Evolutionary conservation across 345 rosid genomes (phyloP).

Genomic region (Kandelia obovata): DNA sequence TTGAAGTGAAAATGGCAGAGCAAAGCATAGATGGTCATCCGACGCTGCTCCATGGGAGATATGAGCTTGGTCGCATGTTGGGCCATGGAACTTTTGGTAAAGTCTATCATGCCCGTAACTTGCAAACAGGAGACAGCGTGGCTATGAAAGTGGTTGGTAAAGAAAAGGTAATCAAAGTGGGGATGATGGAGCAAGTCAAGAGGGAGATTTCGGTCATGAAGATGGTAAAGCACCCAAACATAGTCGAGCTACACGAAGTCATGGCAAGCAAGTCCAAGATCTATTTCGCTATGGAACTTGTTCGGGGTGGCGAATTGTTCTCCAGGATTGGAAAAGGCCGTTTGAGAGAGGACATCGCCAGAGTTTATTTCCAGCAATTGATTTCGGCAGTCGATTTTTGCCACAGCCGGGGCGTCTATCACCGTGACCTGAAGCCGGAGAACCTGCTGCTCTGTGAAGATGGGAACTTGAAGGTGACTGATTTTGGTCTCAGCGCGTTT

Average conservation of each 20-base stretch:
- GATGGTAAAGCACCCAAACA: conserved; percentile 80
- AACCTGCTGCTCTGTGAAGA: conserved; percentile 73
- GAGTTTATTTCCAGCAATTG: conserved; percentile 74
- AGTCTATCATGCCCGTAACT: conserved; percentile 68
- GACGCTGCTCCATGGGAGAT: conserved; percentile 62
- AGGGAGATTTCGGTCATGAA: conserved; percentile 93
- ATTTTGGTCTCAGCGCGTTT: conserved; percentile 83
- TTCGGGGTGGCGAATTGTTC: conserved; percentile 85
- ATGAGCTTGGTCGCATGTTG: conserved; percentile 77
- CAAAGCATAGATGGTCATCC: conserved; percentile 19
- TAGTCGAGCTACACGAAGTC: conserved; percentile 84
- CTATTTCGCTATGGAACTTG: conserved; percentile 93
- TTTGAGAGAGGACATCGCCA: conserved; percentile 63
- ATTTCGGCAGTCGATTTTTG: conserved; percentile 88
- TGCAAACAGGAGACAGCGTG: conserved; percentile 54
- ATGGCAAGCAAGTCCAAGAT: conserved; percentile 96
- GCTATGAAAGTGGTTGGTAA: conserved; percentile 57
- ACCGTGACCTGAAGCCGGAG: conserved; percentile 88
- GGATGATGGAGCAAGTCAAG: conserved; percentile 88
- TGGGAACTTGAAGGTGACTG: conserved; percentile 76
- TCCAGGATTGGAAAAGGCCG: conserved; percentile 61
- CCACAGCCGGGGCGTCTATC: conserved; percentile 89
- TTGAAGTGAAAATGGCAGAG: conserved; percentile 21
- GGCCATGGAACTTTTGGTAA: conserved; percentile 93
- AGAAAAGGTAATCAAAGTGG: conserved; percentile 75